Percentiles rank a stretch among this genome's conserved stretches.
Evolutionary conservation across 495 filamentous ascomycete genomes (phyloP).

Genomic region (Extremus antarcticus): DNA sequence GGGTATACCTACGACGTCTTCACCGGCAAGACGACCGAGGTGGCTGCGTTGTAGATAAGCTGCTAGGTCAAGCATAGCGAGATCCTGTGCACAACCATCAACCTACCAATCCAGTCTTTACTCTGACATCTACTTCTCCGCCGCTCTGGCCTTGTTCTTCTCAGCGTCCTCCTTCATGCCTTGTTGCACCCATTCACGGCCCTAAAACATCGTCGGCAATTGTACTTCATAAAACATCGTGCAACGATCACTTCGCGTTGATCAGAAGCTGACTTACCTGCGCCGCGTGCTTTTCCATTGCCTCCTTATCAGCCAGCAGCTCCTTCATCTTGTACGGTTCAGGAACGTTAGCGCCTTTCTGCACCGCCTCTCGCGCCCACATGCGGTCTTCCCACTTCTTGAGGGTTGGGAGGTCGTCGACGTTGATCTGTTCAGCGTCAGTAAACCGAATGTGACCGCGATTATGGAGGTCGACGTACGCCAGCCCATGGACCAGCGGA

Average conservation of each 20-base stretch:
- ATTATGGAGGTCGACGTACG: not conserved
- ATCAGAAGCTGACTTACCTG: slow-evolving; percentile 20
- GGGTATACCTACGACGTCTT: slow-evolving; percentile 5
- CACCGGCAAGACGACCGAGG: slow-evolving; percentile 10
- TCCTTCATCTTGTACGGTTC: slow-evolving; percentile 51
- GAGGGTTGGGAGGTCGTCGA: slow-evolving; percentile 63
- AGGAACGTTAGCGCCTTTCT: slow-evolving; percentile 75
- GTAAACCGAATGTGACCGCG: no score
- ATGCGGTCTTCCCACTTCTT: slow-evolving; percentile 59
- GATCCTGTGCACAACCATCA: no score
- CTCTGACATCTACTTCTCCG: no score
- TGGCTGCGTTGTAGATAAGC: not conserved
- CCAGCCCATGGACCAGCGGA: slow-evolving; percentile 20
- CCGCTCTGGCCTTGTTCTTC: slow-evolving; percentile 28
- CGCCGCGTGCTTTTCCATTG: slow-evolving; percentile 48
- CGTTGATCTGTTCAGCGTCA: slow-evolving; percentile 36
- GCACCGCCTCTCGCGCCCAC: slow-evolving; percentile 51
- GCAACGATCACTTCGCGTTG: not conserved
- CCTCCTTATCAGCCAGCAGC: slow-evolving; percentile 56
- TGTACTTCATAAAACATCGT: no score
- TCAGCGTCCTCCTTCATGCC: slow-evolving; percentile 48
- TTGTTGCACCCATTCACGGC: slow-evolving; percentile 46
- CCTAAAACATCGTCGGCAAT: slow-evolving; percentile 11
- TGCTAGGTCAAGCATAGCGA: no score
- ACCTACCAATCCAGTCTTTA: no score